Conservation (phyloP, 2,329 filamentous ascomycete genomes). For the Aspergillus vadensis region DNA sequence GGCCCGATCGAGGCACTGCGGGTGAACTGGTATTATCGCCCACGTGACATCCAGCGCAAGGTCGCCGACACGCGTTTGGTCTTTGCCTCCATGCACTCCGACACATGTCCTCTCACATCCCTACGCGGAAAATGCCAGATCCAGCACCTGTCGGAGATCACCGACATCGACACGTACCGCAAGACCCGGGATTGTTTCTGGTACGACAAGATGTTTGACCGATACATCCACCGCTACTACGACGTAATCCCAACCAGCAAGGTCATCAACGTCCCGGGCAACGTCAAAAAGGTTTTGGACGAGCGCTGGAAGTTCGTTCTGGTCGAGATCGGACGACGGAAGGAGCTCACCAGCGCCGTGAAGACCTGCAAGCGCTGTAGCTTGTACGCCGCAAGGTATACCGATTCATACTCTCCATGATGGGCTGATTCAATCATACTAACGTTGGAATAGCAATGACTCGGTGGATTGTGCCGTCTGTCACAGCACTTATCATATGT, state of each 20-base stretch:
- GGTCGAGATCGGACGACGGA: slow-evolving; percentile 88
- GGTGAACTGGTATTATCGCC: slow-evolving; percentile 98
- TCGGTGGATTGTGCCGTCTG: slow-evolving; percentile 98
- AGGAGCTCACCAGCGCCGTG: slow-evolving; percentile 92
- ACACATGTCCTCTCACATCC: slow-evolving; percentile 88
- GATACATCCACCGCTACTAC: slow-evolving; percentile 97
- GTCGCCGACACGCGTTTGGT: slow-evolving; percentile 87
- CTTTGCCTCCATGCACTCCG: slow-evolving; percentile 98
- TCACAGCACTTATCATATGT: slow-evolving; percentile 95
- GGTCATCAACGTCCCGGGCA: slow-evolving; percentile 94
- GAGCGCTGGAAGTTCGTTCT: slow-evolving; percentile 96
- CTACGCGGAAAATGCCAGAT: slow-evolving; percentile 93
- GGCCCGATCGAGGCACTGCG: slow-evolving; percentile 81
- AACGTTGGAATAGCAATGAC: slow-evolving; percentile 65
- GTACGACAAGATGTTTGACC: slow-evolving; percentile 96
- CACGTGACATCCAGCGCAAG: slow-evolving; percentile 91
- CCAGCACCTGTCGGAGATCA: slow-evolving; percentile 82
- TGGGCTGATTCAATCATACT: not conserved
- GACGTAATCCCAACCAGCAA: slow-evolving; percentile 89
- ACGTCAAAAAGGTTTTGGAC: slow-evolving; percentile 93
- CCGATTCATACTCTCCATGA: not conserved
- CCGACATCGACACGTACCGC: slow-evolving; percentile 79
- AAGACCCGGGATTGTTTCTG: slow-evolving; percentile 87
- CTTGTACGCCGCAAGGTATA: slow-evolving; percentile 85
- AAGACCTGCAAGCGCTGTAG: slow-evolving; percentile 94